phyloP scores from a whole-genome alignment of 306 rosid genomes.

The Aeschynomene evenia region DNA sequence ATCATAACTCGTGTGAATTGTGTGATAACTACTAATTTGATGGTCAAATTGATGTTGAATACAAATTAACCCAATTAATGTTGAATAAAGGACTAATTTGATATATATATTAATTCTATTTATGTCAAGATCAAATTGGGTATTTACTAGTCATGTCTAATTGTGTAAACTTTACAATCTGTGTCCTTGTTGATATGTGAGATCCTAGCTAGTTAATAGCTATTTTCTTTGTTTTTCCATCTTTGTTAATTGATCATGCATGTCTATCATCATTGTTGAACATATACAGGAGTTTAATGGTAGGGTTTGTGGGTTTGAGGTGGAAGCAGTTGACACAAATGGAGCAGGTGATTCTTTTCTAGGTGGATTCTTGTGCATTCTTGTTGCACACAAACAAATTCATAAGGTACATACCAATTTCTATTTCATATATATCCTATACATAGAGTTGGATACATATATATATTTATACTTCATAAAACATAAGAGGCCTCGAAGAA shows the following conservation, averaged over 20 bases:
- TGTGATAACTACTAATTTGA: no score
- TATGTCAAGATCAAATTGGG: no score
- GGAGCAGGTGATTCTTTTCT: constrained; percentile 39
- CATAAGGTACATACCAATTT: constrained; percentile 27
- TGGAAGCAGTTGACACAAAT: constrained; percentile 30
- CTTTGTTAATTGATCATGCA: not conserved
- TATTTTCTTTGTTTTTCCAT: not conserved
- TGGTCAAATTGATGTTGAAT: not conserved
- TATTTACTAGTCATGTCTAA: no score
- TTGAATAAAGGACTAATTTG: no score
- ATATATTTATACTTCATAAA: no score
- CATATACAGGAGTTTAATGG: constrained; percentile 46
- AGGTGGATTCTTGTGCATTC: constrained; percentile 36
- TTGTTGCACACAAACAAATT: constrained; percentile 24
- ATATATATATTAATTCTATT: no score
- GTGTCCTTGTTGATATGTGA: not conserved
- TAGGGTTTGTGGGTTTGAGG: constrained; percentile 31
- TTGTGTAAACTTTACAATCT: not conserved
- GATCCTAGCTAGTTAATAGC: not conserved
- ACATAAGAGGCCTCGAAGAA: not conserved
- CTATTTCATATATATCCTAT: not conserved
- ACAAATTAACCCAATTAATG: no score
- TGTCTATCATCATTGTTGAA: not conserved
- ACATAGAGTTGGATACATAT: not conserved
- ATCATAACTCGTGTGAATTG: no score